phyloP scores from a whole-genome alignment of 2,329 filamentous ascomycete species.

The Penicillium vulpinum region DNA sequence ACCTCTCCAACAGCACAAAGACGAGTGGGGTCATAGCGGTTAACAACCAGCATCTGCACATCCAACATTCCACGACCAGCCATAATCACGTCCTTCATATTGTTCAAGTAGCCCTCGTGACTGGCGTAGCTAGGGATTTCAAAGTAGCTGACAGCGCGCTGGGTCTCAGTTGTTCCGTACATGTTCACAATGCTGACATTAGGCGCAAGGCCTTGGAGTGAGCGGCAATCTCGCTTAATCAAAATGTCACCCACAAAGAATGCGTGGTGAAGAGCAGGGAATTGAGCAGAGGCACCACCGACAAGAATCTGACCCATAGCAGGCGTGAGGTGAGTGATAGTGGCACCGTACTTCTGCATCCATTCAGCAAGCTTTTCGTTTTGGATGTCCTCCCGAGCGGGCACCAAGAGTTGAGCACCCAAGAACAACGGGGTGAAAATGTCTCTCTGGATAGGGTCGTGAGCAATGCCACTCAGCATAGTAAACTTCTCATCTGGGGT shows the following conservation, averaged over 20 bases:
- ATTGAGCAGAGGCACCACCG: constrained; percentile 75
- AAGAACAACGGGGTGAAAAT: constrained; percentile 91
- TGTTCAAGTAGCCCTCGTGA: constrained; percentile 64
- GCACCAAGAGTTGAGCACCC: constrained; percentile 75
- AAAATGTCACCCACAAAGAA: constrained; percentile 93
- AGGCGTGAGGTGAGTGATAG: constrained; percentile 85
- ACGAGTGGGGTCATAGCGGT: constrained; percentile 64
- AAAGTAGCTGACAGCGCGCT: constrained; percentile 78
- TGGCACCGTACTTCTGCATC: constrained; percentile 74
- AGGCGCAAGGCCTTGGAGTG: constrained; percentile 71
- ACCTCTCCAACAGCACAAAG: constrained; percentile 78
- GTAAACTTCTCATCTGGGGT: constrained; percentile 74
- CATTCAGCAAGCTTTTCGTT: constrained; percentile 86
- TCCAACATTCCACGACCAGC: constrained; percentile 84
- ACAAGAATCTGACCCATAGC: constrained; percentile 95
- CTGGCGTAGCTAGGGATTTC: constrained; percentile 68
- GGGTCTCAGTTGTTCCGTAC: constrained; percentile 86
- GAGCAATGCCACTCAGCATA: constrained; percentile 78
- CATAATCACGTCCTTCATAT: constrained; percentile 73
- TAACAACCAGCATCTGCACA: constrained; percentile 83
- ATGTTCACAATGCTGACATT: constrained; percentile 79
- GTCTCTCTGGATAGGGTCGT: constrained; percentile 62
- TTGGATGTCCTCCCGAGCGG: constrained; percentile 77
- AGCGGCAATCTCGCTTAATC: constrained; percentile 77
- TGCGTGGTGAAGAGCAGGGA: constrained; percentile 72